Conservation (phyloP, 345 rosid species). For the Syzygium aromaticum region DNA sequence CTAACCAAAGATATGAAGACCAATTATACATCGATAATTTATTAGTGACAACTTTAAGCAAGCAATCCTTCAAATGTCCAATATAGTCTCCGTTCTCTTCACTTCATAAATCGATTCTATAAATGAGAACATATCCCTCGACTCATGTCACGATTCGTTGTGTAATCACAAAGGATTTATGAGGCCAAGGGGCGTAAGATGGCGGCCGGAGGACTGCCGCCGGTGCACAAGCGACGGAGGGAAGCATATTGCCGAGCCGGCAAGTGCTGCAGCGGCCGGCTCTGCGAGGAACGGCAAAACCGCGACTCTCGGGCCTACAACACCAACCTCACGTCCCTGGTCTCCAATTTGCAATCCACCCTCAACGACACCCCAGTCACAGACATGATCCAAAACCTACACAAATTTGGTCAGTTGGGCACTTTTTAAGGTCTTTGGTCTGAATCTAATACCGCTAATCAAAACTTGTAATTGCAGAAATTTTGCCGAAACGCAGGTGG, state of each 20-base stretch:
- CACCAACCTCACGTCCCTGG: slow-evolving; percentile 17
- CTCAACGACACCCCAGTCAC: slow-evolving; percentile 16
- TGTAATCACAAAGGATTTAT: slow-evolving; percentile 21
- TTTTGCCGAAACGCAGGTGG: not conserved
- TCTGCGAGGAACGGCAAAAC: slow-evolving; percentile 31
- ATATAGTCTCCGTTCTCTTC: not conserved
- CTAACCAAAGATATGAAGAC: not conserved
- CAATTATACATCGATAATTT: too few relatives aligned
- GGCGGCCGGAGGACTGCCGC: slow-evolving; percentile 38
- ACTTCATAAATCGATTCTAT: not conserved
- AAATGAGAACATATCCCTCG: not conserved
- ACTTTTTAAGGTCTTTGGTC: not conserved
- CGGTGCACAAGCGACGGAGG: slow-evolving; percentile 25
- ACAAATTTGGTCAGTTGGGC: slow-evolving; percentile 24
- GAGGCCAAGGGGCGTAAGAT: slow-evolving; percentile 27
- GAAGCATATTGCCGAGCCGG: not conserved
- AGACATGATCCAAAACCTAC: slow-evolving; percentile 25
- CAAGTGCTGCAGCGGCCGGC: not conserved
- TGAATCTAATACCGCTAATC: not conserved
- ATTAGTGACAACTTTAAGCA: too few relatives aligned
- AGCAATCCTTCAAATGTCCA: not conserved
- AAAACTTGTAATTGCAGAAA: not conserved
- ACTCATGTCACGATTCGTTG: not conserved
- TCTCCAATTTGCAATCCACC: slow-evolving; percentile 18
- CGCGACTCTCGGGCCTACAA: slow-evolving; percentile 29